Percentiles rank a stretch among this genome's conserved stretches.
phyloP scores from a whole-genome alignment of 306 rosid species.

The Castanea mollissima region DNA sequence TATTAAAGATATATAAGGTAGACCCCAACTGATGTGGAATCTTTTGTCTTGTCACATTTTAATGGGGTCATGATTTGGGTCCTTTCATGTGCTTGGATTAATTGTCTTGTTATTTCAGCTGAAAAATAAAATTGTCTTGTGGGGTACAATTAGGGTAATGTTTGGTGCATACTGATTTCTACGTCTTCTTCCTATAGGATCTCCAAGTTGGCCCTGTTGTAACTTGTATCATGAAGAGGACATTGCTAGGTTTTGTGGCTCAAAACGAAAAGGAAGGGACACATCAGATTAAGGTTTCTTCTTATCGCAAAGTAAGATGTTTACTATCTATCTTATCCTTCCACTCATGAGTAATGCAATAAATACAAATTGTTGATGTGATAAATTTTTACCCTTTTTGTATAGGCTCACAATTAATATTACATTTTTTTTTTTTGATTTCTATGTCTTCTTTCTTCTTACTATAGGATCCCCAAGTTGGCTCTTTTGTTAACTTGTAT shows the following conservation, averaged over 20 bases:
- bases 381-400: no score
- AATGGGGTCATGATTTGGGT: background rate
- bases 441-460: no score
- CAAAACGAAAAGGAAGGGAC: background rate
- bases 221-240: background rate
- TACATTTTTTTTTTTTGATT: no score
- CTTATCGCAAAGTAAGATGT: background rate
- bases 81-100: background rate
- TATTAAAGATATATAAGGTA: background rate
- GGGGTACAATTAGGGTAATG: background rate
- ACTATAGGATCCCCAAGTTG: no score
- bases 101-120: background rate
- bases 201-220: slow-evolving; percentile 1
- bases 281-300: no score
- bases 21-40: background rate
- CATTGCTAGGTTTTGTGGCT: slow-evolving; percentile 15
- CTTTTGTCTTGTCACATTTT: background rate
- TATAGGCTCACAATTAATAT: background rate
- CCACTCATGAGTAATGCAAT: no score
- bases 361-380: no score
- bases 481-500: no score
- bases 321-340: background rate
- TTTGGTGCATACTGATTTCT: background rate
- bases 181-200: background rate
- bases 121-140: background rate